phyloP scores from a whole-genome alignment of 495 filamentous ascomycete species.

The Barbatosphaeria neglecta region DNA sequence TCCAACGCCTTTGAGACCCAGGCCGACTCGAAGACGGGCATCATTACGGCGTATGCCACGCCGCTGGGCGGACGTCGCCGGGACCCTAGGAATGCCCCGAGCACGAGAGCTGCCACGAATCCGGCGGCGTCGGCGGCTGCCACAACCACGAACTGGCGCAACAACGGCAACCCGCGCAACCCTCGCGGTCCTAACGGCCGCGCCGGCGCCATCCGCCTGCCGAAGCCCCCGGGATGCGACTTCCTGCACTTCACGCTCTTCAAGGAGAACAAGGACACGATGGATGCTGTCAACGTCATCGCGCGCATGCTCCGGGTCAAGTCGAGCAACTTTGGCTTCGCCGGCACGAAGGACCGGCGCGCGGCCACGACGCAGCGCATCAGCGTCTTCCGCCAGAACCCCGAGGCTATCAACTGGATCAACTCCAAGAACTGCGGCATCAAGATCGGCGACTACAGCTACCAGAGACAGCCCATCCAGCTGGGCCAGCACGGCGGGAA shows the following conservation, averaged over 20 bases:
- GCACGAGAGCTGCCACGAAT: too few species aligned
- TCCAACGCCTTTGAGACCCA: conserved; percentile 14
- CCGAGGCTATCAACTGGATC: conserved; percentile 48
- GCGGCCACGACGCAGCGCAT: conserved; percentile 81
- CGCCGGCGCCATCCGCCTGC: background rate
- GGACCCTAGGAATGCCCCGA: background rate
- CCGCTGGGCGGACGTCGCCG: background rate
- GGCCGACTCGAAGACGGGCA: conserved; percentile 8
- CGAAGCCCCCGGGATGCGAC: conserved; percentile 47
- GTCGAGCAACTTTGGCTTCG: conserved; percentile 63
- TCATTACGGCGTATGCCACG: conserved; percentile 20
- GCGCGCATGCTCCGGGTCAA: conserved; percentile 56
- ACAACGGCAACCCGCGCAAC: conserved; percentile 16
- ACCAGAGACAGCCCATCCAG: conserved; percentile 54
- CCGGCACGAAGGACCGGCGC: conserved; percentile 88
- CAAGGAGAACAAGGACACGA: conserved; percentile 98
- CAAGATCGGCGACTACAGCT: conserved; percentile 66
- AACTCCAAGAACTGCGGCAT: conserved; percentile 52
- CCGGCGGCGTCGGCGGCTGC: conserved; percentile 12
- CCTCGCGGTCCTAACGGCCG: conserved; percentile 15
- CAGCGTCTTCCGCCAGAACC: conserved; percentile 54
- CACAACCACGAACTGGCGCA: conserved; percentile 10
- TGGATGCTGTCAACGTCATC: conserved; percentile 73
- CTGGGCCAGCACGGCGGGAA: conserved; percentile 81
- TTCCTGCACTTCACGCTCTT: conserved; percentile 89